Conservation (phyloP, 345 rosid species). For the Stellera chamaejasme region DNA sequence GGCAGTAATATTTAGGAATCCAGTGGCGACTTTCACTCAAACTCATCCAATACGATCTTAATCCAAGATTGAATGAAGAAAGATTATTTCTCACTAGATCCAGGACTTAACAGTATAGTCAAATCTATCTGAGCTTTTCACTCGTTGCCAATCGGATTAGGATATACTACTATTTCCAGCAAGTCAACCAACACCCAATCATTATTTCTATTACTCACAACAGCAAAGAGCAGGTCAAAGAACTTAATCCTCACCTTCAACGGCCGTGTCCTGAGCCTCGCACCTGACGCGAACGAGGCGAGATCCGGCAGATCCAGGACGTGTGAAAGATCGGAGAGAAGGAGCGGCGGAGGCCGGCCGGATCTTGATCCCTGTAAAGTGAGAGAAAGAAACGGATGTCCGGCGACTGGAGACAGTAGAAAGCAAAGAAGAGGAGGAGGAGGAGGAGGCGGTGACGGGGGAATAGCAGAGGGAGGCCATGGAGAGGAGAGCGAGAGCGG, state of each 20-base stretch:
- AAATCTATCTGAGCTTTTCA: no score
- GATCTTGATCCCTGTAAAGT: conserved; percentile 17
- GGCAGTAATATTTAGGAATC: no score
- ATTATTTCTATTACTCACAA: background rate
- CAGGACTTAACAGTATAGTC: no score
- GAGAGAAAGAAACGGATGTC: conserved; percentile 8
- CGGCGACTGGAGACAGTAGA: conserved; percentile 8
- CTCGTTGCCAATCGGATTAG: background rate
- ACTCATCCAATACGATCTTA: no score
- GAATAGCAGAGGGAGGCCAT: conserved; percentile 15
- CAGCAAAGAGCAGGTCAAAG: background rate
- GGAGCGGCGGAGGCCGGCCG: background rate
- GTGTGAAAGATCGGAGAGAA: conserved; percentile 6
- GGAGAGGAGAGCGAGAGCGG: background rate
- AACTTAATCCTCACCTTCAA: conserved; percentile 14
- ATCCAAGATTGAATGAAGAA: no score
- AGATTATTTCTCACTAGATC: no score
- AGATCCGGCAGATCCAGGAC: background rate
- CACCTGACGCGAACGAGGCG: conserved; percentile 17
- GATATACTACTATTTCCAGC: background rate
- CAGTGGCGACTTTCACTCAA: no score
- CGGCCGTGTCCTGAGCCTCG: conserved; percentile 23
- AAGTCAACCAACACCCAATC: background rate
- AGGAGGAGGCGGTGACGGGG: background rate
- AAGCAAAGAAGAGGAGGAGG: conserved; percentile 12